Percentiles rank a stretch among this genome's conserved stretches.
phyloP scores from a whole-genome alignment of 2,329 filamentous ascomycete species.

The Penicillium olsonii region DNA sequence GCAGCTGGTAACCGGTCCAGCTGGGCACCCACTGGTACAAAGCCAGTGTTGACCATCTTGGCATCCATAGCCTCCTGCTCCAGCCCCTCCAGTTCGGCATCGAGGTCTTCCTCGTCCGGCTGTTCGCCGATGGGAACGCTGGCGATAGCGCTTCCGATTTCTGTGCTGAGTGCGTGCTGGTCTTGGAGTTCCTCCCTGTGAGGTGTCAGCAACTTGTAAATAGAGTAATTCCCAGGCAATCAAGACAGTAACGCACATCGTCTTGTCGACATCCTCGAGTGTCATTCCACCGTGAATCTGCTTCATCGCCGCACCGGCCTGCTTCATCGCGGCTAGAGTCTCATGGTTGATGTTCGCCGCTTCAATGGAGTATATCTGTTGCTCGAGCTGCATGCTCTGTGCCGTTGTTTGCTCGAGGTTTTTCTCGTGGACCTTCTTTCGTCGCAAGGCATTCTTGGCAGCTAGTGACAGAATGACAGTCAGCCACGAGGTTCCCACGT shows the following conservation, averaged over 20 bases:
- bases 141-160: slow-evolving; percentile 86
- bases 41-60: slow-evolving; percentile 87
- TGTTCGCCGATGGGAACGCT: slow-evolving; percentile 65
- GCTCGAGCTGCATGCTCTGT: slow-evolving; percentile 89
- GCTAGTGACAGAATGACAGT: slow-evolving; percentile 54
- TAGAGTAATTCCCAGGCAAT: neutral
- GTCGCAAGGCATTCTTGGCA: slow-evolving; percentile 83
- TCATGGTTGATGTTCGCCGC: slow-evolving; percentile 98
- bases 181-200: slow-evolving; percentile 84
- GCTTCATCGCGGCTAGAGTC: slow-evolving; percentile 91
- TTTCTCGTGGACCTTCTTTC: slow-evolving; percentile 93
- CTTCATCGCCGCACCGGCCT: slow-evolving; percentile 86
- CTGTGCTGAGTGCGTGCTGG: slow-evolving; percentile 88
- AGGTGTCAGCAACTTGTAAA: slow-evolving; percentile 6
- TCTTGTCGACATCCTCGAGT: slow-evolving; percentile 90
- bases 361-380: slow-evolving; percentile 95
- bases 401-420: slow-evolving; percentile 85
- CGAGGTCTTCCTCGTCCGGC: slow-evolving; percentile 83
- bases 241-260: slow-evolving; percentile 71
- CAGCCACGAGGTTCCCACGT: neutral
- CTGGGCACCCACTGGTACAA: slow-evolving; percentile 76
- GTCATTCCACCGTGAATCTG: slow-evolving; percentile 87
- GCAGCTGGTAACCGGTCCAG: slow-evolving; percentile 76
- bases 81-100: slow-evolving; percentile 79
- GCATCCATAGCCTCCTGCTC: slow-evolving; percentile 93